Conservation (phyloP, 805 yeast species). For the Pichia cephalocereana region DNA sequence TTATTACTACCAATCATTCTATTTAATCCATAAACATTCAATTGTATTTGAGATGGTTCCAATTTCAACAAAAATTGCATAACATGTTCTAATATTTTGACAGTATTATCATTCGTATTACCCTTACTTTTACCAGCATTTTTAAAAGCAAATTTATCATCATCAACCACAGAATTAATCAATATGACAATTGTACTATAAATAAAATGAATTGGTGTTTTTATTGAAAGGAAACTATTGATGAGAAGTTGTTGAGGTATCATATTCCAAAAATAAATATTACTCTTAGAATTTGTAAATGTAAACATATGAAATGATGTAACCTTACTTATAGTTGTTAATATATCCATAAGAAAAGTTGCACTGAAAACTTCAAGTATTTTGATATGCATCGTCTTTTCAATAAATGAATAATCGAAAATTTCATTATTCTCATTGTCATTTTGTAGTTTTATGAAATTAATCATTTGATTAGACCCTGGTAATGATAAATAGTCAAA, state of each 20-base stretch:
- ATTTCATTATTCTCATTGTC: constrained; percentile 10
- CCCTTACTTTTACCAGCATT: not conserved
- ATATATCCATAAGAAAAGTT: constrained; percentile 43
- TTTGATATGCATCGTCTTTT: constrained; percentile 34
- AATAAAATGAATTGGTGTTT: constrained; percentile 44
- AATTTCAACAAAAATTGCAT: constrained; percentile 4
- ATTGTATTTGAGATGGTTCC: constrained; percentile 4
- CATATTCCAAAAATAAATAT: constrained; percentile 25
- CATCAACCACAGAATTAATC: constrained; percentile 30
- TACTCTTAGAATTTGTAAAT: constrained; percentile 8
- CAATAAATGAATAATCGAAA: constrained; percentile 15
- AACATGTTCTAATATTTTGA: constrained; percentile 3
- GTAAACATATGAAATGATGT: constrained; percentile 14
- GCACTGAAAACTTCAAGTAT: constrained; percentile 43
- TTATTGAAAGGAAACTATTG: constrained; percentile 36
- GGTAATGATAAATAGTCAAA: constrained; percentile 17
- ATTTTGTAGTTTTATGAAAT: constrained; percentile 2
- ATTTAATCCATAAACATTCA: constrained; percentile 45
- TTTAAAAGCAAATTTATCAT: constrained; percentile 22
- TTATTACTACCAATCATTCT: constrained; percentile 42
- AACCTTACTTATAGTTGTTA: constrained; percentile 37
- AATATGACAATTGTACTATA: constrained; percentile 46
- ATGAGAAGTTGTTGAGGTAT: constrained; percentile 27
- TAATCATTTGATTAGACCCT: constrained; percentile 8
- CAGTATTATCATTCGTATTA: not conserved